Evolutionary conservation across 345 rosid species (phyloP).

Genomic region (Cardamine chenopodiifolia): DNA sequence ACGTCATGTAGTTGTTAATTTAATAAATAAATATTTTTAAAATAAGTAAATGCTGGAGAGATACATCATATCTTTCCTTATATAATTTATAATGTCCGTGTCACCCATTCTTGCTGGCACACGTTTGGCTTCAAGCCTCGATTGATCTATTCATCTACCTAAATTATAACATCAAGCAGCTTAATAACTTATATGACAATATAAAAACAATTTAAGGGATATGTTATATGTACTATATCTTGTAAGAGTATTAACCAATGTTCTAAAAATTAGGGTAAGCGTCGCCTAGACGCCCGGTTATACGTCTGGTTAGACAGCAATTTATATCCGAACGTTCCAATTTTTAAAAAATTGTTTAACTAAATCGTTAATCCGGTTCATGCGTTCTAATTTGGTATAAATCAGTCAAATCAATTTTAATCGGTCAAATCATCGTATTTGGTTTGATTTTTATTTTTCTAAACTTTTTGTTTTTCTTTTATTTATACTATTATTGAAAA

Average conservation of each 20-base stretch:
- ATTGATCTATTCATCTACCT: slow-evolving; percentile 12
- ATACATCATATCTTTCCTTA: slow-evolving; percentile 32
- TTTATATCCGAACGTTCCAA: rapidly evolving
- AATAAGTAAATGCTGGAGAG: slow-evolving; percentile 14
- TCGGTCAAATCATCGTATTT: too few relatives aligned
- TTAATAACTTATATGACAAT: neutral
- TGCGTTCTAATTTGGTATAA: rapidly evolving
- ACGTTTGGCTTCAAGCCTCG: slow-evolving; percentile 30
- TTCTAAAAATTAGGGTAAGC: too few relatives aligned
- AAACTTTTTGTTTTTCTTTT: too few relatives aligned
- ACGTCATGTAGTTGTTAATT: neutral
- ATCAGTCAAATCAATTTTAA: too few relatives aligned
- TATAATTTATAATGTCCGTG: slow-evolving; percentile 10
- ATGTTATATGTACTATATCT: neutral
- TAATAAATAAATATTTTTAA: neutral
- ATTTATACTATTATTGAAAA: too few relatives aligned
- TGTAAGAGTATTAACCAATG: neutral
- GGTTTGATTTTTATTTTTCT: neutral
- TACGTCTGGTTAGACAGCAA: too few relatives aligned
- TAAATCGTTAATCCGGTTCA: too few relatives aligned
- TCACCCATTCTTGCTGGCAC: slow-evolving; percentile 35
- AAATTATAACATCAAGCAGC: neutral
- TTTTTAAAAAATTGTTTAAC: too few relatives aligned
- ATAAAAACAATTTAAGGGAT: neutral
- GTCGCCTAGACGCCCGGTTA: too few relatives aligned